phyloP scores from a whole-genome alignment of 768 basidiomycete genomes.

The Tricholoma sp. region DNA sequence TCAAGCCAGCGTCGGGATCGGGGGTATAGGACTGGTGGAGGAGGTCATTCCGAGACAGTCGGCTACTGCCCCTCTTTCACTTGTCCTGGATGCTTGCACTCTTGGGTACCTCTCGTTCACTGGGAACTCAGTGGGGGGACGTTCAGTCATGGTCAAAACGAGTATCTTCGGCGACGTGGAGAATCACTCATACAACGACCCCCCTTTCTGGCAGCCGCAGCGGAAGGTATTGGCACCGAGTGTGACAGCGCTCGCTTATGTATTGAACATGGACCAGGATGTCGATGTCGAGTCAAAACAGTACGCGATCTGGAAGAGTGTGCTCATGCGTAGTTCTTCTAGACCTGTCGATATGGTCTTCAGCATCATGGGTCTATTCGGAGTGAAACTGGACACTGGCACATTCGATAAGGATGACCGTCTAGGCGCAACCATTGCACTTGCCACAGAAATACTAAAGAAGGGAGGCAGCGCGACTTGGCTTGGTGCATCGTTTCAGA shows the following conservation, averaged over 20 bases:
- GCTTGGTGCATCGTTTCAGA: not conserved
- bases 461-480: constrained; percentile 1
- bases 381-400: not conserved
- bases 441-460: not conserved
- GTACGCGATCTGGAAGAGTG: not conserved
- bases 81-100: not conserved
- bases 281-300: not conserved
- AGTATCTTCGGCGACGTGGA: not conserved
- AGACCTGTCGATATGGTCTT: constrained; percentile 1
- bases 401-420: not conserved
- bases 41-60: not conserved
- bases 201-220: not conserved
- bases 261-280: not conserved
- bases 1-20: not conserved
- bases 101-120: not conserved
- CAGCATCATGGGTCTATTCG: constrained; percentile 3
- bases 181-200: too few species aligned
- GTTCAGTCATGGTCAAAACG: not conserved
- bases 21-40: not conserved
- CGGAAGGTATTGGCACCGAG: not conserved
- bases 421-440: constrained; percentile 1
- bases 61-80: not conserved
- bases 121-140: not conserved
- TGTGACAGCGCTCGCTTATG: not conserved
- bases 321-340: not conserved